Base-by-base conservation (phyloP, 2,329 filamentous ascomycete species). In the Cytospora piceae region DNA sequence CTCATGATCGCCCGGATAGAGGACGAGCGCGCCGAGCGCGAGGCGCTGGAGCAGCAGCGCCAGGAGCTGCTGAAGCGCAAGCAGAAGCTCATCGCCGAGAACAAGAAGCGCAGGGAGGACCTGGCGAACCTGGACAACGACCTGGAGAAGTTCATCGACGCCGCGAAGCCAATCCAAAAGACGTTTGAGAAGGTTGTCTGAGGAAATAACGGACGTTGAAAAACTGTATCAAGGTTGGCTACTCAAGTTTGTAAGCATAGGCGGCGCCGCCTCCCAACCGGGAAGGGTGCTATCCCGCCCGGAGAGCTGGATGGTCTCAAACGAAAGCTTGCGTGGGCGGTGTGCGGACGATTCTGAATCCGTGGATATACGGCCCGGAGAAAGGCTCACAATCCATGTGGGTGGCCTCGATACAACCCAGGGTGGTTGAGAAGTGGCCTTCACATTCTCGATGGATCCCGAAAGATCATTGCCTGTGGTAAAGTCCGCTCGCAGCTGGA, bases 31-130 rank as follows among this genome's bases (percentile, higher is more conserved):
- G 85, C 86, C 15, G 93, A 96, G 74, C 88, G 95, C 46, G 89
- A 96, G 77, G 87, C 89, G 52, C 81, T 98, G 34, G 95, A 99
- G 77, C 90, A 93, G 76, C 89, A 93, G 72, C 85, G 94, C 59
- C 89, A 93, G 75, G 90, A 90, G 70, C 81, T 94, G 2, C 79
- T 93, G 55, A 93, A 85, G 74, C 79, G 83, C 61, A 88, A 87
- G 72, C 83, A 85, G 70, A 87, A 87, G 75, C 81, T 88, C 58
- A 87, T 86, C 60, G 81, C 84, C 1, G 85, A 88, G 75, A 97
- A 97, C 76, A 96, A 96, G 79, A 93, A 93, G 79, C 87, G 94
- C 70, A 97, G 96, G 76, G 94, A 97, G 64, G 93, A 98, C 73
- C 81, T 99, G 58, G 93, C 91, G 24, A 97, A 91, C 73, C 80